Evolutionary conservation across 345 rosid genomes (phyloP).

Genomic region (Syzygium aqueum): DNA sequence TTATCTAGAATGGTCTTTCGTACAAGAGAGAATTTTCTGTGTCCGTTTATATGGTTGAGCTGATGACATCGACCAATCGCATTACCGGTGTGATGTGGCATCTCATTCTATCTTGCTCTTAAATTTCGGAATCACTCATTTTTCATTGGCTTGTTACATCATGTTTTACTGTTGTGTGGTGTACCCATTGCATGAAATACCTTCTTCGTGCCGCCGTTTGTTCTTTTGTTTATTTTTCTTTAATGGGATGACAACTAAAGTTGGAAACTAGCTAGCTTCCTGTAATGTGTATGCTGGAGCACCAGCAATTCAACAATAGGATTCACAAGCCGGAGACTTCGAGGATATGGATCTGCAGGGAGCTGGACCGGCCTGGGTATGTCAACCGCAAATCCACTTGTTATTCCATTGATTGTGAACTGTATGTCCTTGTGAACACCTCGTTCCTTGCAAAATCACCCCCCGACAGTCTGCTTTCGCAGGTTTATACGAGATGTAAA

Average conservation of each 20-base stretch:
- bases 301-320: not conserved
- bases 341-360: not conserved
- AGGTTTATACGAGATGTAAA: not conserved
- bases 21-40: not conserved
- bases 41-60: not conserved
- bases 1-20: not conserved
- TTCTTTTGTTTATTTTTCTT: not conserved
- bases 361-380: not conserved
- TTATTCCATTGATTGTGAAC: not conserved
- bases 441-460: not conserved
- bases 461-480: not conserved
- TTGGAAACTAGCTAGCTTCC: not conserved
- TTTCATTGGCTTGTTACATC: not conserved
- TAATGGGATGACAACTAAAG: not conserved
- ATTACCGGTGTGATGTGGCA: not conserved
- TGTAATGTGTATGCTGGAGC: not conserved
- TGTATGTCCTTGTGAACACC: not conserved
- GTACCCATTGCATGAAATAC: not conserved
- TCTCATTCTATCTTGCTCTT: not conserved
- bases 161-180: not conserved
- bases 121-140: not conserved
- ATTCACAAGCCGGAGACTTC: not conserved
- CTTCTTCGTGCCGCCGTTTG: not conserved
- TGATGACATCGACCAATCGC: not conserved
- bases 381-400: not conserved